A percentile compares a stretch with the other conserved stretches of the same genome.
These are phyloP conservation scores for Cladosporium cucumerinum DNA, from an alignment of 2,329 filamentous ascomycete species.

Conservation along the genomic window DNA sequence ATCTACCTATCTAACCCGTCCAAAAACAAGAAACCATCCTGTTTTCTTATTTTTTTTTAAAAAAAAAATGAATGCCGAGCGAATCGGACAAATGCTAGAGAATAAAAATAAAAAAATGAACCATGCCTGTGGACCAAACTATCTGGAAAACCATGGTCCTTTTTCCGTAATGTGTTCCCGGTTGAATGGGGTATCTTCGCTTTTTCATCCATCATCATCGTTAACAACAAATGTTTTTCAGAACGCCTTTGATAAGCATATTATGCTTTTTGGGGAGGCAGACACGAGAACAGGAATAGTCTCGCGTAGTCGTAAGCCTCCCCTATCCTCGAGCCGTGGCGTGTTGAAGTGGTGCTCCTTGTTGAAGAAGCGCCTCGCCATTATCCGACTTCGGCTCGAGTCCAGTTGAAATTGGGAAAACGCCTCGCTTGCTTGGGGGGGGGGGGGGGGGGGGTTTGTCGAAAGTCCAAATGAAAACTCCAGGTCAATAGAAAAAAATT, in stretches of 20 bases:
- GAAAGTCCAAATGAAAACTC: neutral
- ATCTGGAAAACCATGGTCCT: neutral
- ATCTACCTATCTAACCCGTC: neutral
- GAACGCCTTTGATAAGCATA: constrained; percentile 19
- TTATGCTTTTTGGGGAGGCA: constrained; percentile 1
- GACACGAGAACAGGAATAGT: neutral
- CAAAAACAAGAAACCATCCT: neutral
- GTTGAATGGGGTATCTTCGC: constrained; percentile 36
- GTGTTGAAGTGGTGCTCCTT: constrained; percentile 19
- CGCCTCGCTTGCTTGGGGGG: constrained; percentile 3
- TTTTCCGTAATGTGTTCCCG: constrained; percentile 19
- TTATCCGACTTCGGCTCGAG: constrained; percentile 11
- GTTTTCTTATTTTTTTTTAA: too few relatives aligned
- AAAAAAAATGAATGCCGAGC: neutral
- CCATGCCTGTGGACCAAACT: neutral
- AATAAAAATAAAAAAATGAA: neutral
- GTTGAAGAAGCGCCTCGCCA: constrained; percentile 30
- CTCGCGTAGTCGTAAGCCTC: neutral
- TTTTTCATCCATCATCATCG: constrained; percentile 19
- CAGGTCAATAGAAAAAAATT: constrained; percentile 11
- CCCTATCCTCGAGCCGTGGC: constrained; percentile 11
- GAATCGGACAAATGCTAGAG: neutral
- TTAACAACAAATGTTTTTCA: constrained; percentile 17
- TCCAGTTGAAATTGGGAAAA: constrained; percentile 21
- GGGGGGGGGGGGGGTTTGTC: neutral